Evolutionary conservation across 306 rosid species (phyloP), one percentile per base, ranked within the genome.

Genomic region (Bauhinia variegata): DNA sequence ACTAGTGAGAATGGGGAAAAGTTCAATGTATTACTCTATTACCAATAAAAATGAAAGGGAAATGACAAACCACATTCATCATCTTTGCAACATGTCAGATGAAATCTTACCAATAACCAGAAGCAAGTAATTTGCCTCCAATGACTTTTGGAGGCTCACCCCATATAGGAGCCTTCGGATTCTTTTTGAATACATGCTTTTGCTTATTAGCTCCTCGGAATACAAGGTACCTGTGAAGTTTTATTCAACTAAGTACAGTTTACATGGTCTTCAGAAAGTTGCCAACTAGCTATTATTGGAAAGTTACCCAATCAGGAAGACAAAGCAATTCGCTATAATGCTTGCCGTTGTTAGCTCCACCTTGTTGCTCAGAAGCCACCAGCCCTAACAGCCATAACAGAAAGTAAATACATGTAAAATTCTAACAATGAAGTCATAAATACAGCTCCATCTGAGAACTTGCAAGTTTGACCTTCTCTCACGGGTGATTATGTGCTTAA

Each of bases 121-220:
- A 95, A 75, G 89, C 97, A 74, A 95, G 96, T 72, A 95, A 78
- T 83, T 88, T 95, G 65, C 97, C 95, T 19, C 97, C 97, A 50
- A 95, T 64, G 28, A 95, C 95, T 81, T 76, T 88, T 5, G 91
- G 92, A 73, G 96, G 91, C 64, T 54, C 79, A 56, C 99, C 96
- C 97, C 99, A 95, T 67, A 95, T 88, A 50, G 62, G 92, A 6
- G 89, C 92, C 79, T 90, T 90, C 14, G 93, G 86, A 73, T 90
- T 84, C 87, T 88, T 95, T 64, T 90, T 95, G 76, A 95, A 95
- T 33, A 75, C 75, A 38, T 95, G 99, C 52, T 95, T 95, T 75
- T 95, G 96, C 84, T 95, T 95, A 88, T 95, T 95, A 37, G 99
- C 95, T 80, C 99, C 99, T 74, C 96, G 83, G 76, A 95, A 95